Evolutionary conservation across 1,284 basidiomycete genomes (phyloP), one percentile per base, ranked within the genome.

Genomic region (Fistulinella staudtii): DNA sequence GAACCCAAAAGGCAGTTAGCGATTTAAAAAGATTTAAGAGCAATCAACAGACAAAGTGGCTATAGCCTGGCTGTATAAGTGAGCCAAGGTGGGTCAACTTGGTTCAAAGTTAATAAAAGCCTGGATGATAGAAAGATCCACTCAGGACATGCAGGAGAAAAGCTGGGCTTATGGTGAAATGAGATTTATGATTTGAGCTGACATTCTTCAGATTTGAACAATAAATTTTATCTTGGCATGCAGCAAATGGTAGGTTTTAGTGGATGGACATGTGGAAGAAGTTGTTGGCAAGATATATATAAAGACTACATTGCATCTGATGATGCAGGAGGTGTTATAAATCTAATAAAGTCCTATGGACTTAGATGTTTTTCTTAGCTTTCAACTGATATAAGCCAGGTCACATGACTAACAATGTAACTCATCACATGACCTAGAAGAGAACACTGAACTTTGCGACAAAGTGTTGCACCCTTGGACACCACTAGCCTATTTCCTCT

Each of bases 151-250:
- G 56, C 42, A 53, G 43, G 49, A 54, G 39, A 40, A 29, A 40
- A 47, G 37, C 59, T 58, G 58, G 65, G 27, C 31, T 56, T 44
- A 29, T 49, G 41, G 39, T 47, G 49, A 61, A 63, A 58, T 56
- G 49, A 48, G 34, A 45, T 20, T 48, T 52, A 42, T 50, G 54
- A 63, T 62, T 44, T 50, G 52, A 54, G 47, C 47, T 40, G 30
- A 60, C 46, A 53, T 40, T 53, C 59, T n/a, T n/a, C n/a, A 51
- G 52, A 51, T 52, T 63, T 55, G 53, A 43, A 44, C 42, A 49
- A 61, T 51, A 64, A 63, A 63, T 51, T 50, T 57, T 64, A 57
- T 48, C 50, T 64, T 63, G 50, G 47, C 53, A 56, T 56, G 56
- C 54, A 51, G 58, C 18, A 18, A 36, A 47, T 46, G 59, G 54